phyloP scores from a whole-genome alignment of 768 basidiomycete genomes.

The Tylopilus intermedius region DNA sequence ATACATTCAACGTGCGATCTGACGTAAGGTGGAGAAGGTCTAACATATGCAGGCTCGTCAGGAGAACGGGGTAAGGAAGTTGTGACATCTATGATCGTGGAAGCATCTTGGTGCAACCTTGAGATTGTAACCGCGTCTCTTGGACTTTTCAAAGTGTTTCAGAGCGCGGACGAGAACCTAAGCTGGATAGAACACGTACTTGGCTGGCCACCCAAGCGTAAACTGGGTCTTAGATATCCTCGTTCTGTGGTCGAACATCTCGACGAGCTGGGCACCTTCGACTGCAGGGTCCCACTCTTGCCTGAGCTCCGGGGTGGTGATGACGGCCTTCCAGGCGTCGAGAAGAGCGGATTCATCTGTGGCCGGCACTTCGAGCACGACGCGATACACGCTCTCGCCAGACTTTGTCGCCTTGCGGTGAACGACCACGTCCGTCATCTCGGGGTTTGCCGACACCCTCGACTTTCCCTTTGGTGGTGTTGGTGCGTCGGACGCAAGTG shows the following conservation, averaged over 20 bases:
- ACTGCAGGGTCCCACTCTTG: conserved; percentile 95
- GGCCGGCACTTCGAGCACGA: conserved; percentile 71
- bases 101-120: conserved; percentile 72
- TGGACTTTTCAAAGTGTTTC: conserved; percentile 49
- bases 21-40: conserved; percentile 89
- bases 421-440: conserved; percentile 67
- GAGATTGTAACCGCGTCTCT: conserved; percentile 93
- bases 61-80: conserved; percentile 89
- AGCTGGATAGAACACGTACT: conserved; percentile 54
- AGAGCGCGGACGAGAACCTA: conserved; percentile 3
- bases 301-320: conserved; percentile 82
- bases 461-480: conserved; percentile 59
- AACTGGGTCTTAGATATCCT: conserved; percentile 88
- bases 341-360: conserved; percentile 54
- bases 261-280: conserved; percentile 74
- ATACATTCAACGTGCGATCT: conserved; percentile 76
- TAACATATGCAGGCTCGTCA: conserved; percentile 86
- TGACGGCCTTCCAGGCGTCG: conserved; percentile 75
- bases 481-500: conserved; percentile 37
- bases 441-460: conserved; percentile 47
- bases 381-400: conserved; percentile 76
- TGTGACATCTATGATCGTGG: conserved; percentile 83
- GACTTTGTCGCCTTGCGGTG: conserved; percentile 66
- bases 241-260: conserved; percentile 81
- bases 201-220: conserved; percentile 93